These are phyloP conservation scores for Casuarina equisetifolia DNA, from an alignment of 306 rosid genomes.

Conservation along the genomic window DNA sequence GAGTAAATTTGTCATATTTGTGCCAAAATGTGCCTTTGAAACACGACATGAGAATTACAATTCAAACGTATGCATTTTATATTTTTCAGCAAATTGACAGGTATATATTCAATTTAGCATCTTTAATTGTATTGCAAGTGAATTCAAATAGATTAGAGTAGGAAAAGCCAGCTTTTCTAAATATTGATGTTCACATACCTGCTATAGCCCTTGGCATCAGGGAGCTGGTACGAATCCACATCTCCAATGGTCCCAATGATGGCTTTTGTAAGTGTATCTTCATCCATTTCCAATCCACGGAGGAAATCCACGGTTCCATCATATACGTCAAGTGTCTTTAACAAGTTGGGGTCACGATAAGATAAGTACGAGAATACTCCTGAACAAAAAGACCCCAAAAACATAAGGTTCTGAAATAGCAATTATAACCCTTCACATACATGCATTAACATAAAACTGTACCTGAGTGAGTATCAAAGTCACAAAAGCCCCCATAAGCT, in stretches of 20 bases:
- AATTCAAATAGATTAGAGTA: neutral
- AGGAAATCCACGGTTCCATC: slow-evolving; percentile 89
- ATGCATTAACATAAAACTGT: slow-evolving; percentile 1
- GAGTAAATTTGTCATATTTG: neutral
- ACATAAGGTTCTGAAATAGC: slow-evolving; percentile 33
- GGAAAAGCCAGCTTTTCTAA: neutral
- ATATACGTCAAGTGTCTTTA: slow-evolving; percentile 90
- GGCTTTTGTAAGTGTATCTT: slow-evolving; percentile 77
- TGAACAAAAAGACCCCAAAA: slow-evolving; percentile 29
- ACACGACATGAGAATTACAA: neutral
- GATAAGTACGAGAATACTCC: slow-evolving; percentile 96
- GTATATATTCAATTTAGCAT: neutral
- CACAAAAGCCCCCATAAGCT: slow-evolving; percentile 97
- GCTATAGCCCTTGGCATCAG: slow-evolving; percentile 99
- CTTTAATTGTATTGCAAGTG: neutral
- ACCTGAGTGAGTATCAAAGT: slow-evolving; percentile 97
- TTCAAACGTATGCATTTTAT: neutral
- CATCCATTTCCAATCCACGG: slow-evolving; percentile 70
- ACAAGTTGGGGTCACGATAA: slow-evolving; percentile 93
- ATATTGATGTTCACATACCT: slow-evolving; percentile 52
- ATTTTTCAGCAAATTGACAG: neutral
- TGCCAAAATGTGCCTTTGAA: neutral
- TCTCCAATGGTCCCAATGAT: slow-evolving; percentile 98
- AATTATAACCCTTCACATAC: slow-evolving; percentile 17
- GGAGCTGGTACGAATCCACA: slow-evolving; percentile 94